Base-by-base conservation (phyloP, 2,329 filamentous ascomycete species). In the Colletotrichum cordylinicola region DNA sequence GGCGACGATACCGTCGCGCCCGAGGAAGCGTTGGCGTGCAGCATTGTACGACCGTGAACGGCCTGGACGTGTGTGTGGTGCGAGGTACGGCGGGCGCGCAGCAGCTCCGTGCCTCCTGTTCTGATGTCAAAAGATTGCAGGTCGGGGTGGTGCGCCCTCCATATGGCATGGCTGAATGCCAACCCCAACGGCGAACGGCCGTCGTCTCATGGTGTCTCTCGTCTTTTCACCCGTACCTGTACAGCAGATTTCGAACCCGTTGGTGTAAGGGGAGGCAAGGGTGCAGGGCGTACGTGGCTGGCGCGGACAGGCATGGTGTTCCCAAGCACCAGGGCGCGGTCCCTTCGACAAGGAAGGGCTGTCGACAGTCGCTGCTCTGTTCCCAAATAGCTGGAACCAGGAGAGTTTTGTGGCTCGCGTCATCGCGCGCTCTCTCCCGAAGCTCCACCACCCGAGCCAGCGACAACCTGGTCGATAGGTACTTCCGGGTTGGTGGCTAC, bases 341-440 rank as follows among this genome's bases (percentile, higher is more conserved):
- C 31, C 56, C 55, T 29, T 55, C 9, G 74, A 67, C 74, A 76
- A 71, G 74, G 74, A 75, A 76, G 66, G 29, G 66, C 52, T 76
- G 71, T 75, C 74, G 66, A 75, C 60, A 52, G 35, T 65, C 72
- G 61, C 61, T 55, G 56, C 52, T 76, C 70, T 58, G 55, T 74
- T 76, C 66, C 76, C 76, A 76, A 70, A 69, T 43, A 72, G 76
- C 74, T 74, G 76, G 76, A 74, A 76, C 76, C 69, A 76, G 61
- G 68, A 77, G 76, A 77, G 43, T 70, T 77, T 76, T 77, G 74
- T 77, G 76, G 76, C 76, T 77, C 73, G 69, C 76, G 76, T 77
- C 76, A 77, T 77, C 66, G 70, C 68, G 66, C 65, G 61, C 73
- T 72, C 70, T 76, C 33, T 70, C 73, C 76, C 73, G 74, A 73